Conservation (phyloP, 257 asterid genomes). For the Marsdenia floribunda region DNA sequence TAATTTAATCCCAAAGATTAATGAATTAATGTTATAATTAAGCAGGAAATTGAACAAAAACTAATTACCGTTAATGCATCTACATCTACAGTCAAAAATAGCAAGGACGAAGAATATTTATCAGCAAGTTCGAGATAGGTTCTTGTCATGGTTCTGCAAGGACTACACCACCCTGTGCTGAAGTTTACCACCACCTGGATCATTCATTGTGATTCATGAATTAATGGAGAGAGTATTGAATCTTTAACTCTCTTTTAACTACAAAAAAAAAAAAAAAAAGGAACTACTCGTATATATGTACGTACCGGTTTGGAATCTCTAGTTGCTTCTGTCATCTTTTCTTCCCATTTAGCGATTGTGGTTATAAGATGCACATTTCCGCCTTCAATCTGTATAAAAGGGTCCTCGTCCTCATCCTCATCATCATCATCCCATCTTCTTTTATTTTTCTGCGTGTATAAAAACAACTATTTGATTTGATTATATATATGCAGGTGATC, state of each 20-base stretch:
- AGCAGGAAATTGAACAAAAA: too few species aligned
- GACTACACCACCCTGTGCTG: constrained; percentile 66
- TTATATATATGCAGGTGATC: too few species aligned
- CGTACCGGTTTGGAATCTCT: constrained; percentile 44
- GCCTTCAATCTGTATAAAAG: constrained; percentile 29
- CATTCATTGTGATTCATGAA: too few species aligned
- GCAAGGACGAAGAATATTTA: constrained; percentile 33
- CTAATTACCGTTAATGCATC: constrained; percentile 44
- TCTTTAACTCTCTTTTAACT: too few species aligned
- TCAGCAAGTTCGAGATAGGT: constrained; percentile 51
- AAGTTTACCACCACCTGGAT: constrained; percentile 57
- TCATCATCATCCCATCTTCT: constrained; percentile 19
- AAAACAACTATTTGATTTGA: too few species aligned
- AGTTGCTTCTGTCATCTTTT: constrained; percentile 48
- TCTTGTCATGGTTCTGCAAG: constrained; percentile 49
- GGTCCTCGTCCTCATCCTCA: constrained; percentile 1
- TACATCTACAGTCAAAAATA: constrained; percentile 55
- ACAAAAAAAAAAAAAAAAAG: not conserved
- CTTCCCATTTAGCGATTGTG: constrained; percentile 50
- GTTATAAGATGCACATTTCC: constrained; percentile 48
- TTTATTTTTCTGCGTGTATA: constrained; percentile 14
- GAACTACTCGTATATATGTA: not conserved
- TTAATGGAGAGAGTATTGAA: too few species aligned
- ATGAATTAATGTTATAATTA: too few species aligned
- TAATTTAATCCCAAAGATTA: too few species aligned